Base-by-base conservation (phyloP, 495 filamentous ascomycete species). In the Aspergillus ostianus region DNA sequence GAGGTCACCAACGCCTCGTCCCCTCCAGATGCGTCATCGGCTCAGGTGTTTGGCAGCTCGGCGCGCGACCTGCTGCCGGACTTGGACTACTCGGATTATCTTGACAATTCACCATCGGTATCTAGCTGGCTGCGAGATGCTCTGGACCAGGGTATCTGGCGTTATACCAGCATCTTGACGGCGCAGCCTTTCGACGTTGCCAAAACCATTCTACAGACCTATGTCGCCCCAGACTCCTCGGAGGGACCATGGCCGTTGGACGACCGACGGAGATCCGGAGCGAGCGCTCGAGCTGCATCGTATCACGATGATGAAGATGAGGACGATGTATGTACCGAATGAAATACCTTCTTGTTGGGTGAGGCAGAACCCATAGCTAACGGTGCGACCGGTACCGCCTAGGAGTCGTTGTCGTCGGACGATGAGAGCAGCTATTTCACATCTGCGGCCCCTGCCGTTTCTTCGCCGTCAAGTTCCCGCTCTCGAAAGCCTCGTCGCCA, bases 161-260 rank as follows among this genome's bases (percentile, higher is more conserved):
- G 91, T 67, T 98, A 98, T 72, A 85, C 84, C 30, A 86, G 85
- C 60, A 84, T 94, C 18, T 68, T 97, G 63, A 84, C 95, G 61
- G 86, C 90, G n/a, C 94, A 98, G 70, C 94, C 94, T 20, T 97
- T 98, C 71, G 93, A 97, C 74, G 92, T 97, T 57, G 91, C 93
- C 65, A 98, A 97, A 84, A 95, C 85, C 4, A 81, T 98, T 51
- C 72, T 98, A 67, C 94, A 98, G 75, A 86, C 91, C 46, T 86
- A 88, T 68, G 73, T 83, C 41, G 77, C 80, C 21, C 73, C 76
- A 0, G 75, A 72, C 51, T 64, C 70, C 53, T 62, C 65, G 13
- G 67, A 75, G 54, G 72, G 70, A 51, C 68, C 69, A 61, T 59
- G 60, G 54, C 66, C 67, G 46, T 58, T 51, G 47, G 60, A 70